Conservation (phyloP, 169 alveolate species). For the Amoebophrya sp. region DNA sequence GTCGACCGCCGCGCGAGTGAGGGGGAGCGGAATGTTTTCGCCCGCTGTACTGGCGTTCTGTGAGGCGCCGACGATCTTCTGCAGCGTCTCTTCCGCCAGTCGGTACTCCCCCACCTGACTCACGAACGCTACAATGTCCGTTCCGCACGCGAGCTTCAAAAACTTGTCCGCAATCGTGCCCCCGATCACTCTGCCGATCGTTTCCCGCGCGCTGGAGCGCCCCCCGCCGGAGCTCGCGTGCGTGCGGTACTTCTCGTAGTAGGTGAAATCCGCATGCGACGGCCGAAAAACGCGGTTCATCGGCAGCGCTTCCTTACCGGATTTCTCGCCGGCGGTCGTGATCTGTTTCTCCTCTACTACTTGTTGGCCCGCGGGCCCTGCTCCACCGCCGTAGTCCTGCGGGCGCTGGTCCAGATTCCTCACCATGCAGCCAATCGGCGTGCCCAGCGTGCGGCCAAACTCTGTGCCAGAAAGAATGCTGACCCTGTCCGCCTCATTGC, state of each 20-base stretch:
- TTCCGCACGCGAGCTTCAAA: background rate
- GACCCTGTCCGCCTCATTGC: conserved; percentile 41
- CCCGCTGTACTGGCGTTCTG: too few relatives aligned
- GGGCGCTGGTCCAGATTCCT: conserved; percentile 36
- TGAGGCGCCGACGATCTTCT: background rate
- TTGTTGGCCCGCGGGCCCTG: background rate
- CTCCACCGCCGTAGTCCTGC: conserved; percentile 19
- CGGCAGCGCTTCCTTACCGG: background rate
- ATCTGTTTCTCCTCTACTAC: too few relatives aligned
- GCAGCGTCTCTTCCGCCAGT: conserved; percentile 5
- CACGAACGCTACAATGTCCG: background rate
- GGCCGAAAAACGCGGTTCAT: conserved; percentile 36
- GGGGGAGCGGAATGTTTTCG: too few relatives aligned
- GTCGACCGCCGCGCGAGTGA: background rate
- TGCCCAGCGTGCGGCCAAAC: conserved; percentile 40
- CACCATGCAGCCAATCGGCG: conserved; percentile 37
- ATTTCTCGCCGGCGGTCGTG: too few relatives aligned
- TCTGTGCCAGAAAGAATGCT: conserved; percentile 40
- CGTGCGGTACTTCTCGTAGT: conserved; percentile 33
- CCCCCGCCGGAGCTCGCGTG: conserved; percentile 51
- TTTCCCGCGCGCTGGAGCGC: conserved; percentile 52
- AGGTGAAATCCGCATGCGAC: conserved; percentile 53
- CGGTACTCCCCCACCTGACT: conserved; percentile 9
- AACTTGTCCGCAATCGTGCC: background rate
- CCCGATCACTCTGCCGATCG: conserved; percentile 46